Evolutionary conservation across 768 basidiomycete genomes (phyloP), one percentile per base, ranked within the genome.

Genomic region (Podaxis sp.): DNA sequence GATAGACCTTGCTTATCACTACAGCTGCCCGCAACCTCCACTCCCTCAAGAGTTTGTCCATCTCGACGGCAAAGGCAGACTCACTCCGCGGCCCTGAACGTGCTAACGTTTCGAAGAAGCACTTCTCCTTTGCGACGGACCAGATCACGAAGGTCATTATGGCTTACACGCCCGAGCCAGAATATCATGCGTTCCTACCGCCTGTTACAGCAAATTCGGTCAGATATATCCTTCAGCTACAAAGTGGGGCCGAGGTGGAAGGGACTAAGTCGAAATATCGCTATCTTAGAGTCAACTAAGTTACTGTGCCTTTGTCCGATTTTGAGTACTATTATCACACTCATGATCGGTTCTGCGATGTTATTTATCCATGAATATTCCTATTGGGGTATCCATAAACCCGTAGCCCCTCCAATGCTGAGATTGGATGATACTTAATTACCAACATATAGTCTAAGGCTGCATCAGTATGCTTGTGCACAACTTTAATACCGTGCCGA

Each of bases 71-170:
- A 2, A 39, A 40, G 36, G 49, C 59, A n/a, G 59, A 52, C 28
- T 60, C 59, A 30, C 51, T 60, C n/a, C 59, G 51, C 52, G 48
- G 59, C 36, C 24, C 39, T n/a, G 49, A 60, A 24, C 59, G 26
- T 60, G 22, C 33, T 17, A 2, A 40, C 28, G 49, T 44, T 24
- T 60, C 51, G 22, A 60, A 52, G 59, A 60, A 60, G 39, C 59
- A 60, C 22, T 60, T 60, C 30, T 39, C 24, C 15, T 60, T 39
- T 52, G 49, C 49, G 49, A 28, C 30, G 3, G 51, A 28, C 36
- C 48, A 60, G 39, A 40, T 60, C n/a, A 36, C 51, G 11, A 52
- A 52, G 36, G 51, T 24, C 8, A 52, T 60, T n/a, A 28, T 39
- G 22, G 26, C 19, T 11, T 52, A 39, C 40, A 52, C 52, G 22